phyloP scores from a whole-genome alignment of 108 stramenopile genomes.

The Bacterosira constricta region DNA sequence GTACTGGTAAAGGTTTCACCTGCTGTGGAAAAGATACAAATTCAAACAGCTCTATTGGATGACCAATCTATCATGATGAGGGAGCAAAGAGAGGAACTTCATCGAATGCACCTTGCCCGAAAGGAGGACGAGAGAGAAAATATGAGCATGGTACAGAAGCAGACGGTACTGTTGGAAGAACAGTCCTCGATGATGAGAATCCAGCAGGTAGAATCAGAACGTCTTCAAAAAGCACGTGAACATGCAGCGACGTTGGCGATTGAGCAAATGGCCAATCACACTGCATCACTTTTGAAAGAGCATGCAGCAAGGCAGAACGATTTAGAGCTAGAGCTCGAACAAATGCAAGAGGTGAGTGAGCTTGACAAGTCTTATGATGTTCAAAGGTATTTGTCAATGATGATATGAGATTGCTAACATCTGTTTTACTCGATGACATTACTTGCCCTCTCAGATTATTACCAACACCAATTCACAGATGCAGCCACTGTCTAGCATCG shows the following conservation, averaged over 20 bases:
- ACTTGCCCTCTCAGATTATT: conserved; percentile 23
- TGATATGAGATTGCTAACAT: neutral
- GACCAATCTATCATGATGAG: conserved; percentile 5
- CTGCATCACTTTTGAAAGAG: neutral
- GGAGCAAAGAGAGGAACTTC: conserved; percentile 12
- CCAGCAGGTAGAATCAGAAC: neutral
- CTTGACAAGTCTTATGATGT: no score
- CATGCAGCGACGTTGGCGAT: conserved; percentile 3
- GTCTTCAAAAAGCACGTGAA: neutral
- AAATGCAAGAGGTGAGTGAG: conserved; percentile 29
- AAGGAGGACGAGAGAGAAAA: neutral
- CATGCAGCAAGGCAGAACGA: conserved; percentile 16
- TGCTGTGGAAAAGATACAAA: neutral
- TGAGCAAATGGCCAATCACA: conserved; percentile 5
- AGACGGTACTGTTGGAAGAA: conserved; percentile 11
- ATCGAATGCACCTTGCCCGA: neutral
- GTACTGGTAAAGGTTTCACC: conserved; percentile 2
- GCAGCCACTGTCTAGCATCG: conserved; percentile 41
- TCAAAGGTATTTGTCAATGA: no score
- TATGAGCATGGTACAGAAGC: neutral
- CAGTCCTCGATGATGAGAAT: conserved; percentile 13
- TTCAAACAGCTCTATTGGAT: neutral
- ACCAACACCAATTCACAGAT: conserved; percentile 32
- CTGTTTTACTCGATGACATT: neutral
- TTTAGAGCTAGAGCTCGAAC: conserved; percentile 6